phyloP scores from a whole-genome alignment of 2,329 filamentous ascomycete species.

The Claviceps sp. region DNA sequence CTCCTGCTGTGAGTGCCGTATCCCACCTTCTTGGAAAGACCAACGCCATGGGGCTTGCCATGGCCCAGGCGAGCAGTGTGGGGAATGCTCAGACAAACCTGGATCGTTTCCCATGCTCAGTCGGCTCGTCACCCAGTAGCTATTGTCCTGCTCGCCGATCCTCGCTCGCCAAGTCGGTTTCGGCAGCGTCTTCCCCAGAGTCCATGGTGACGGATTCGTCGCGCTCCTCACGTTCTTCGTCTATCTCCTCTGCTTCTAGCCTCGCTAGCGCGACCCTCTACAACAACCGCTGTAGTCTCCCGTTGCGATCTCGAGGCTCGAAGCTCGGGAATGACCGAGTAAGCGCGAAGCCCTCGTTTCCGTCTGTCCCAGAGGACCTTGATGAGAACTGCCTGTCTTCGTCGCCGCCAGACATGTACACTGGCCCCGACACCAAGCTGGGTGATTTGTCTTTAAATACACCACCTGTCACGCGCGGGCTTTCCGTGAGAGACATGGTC shows the following conservation, averaged over 20 bases:
- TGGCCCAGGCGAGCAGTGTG: constrained; percentile 38
- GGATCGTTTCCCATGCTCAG: constrained; percentile 37
- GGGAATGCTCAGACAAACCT: constrained; percentile 31
- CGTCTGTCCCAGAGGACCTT: constrained; percentile 44
- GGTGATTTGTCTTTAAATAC: constrained; percentile 36
- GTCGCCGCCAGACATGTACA: constrained; percentile 45
- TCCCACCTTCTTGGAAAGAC: constrained; percentile 34
- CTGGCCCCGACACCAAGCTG: constrained; percentile 37
- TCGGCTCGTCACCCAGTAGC: constrained; percentile 38
- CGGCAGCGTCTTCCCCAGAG: constrained; percentile 50
- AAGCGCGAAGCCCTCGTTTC: constrained; percentile 37
- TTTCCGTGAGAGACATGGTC: constrained; percentile 30
- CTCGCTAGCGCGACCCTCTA: constrained; percentile 42
- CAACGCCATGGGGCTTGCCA: constrained; percentile 47
- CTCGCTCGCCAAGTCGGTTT: constrained; percentile 49
- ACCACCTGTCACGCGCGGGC: constrained; percentile 30
- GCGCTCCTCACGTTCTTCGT: constrained; percentile 49
- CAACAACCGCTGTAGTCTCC: constrained; percentile 30
- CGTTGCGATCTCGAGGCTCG: constrained; percentile 50
- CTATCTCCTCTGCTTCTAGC: constrained; percentile 49
- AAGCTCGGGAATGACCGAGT: constrained; percentile 45
- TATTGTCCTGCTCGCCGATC: constrained; percentile 40
- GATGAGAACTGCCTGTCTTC: constrained; percentile 36
- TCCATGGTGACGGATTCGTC: constrained; percentile 54
- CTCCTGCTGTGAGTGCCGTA: constrained; percentile 44